Evolutionary conservation across 805 yeast genomes (phyloP).

Genomic region (Teunomyces stri): DNA sequence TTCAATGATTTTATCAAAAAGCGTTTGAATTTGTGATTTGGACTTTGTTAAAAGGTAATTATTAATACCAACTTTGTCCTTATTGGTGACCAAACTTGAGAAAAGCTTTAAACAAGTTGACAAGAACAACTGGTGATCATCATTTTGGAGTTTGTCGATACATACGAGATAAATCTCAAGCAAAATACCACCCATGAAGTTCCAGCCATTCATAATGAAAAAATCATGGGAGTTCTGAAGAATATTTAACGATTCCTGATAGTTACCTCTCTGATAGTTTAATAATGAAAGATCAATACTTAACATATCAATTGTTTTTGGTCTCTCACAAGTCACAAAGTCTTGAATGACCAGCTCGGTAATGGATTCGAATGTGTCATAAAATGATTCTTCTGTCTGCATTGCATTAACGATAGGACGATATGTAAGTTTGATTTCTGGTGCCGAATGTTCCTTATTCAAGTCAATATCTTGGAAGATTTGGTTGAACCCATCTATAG

Average conservation of each 20-base stretch:
- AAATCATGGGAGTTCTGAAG: constrained; percentile 67
- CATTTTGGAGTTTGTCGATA: constrained; percentile 41
- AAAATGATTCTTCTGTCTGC: constrained; percentile 17
- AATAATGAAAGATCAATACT: constrained; percentile 77
- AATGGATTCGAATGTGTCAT: constrained; percentile 40
- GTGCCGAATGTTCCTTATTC: not conserved
- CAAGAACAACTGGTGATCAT: constrained; percentile 27
- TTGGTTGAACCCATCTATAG: constrained; percentile 16
- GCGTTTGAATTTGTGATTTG: constrained; percentile 11
- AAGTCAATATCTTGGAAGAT: constrained; percentile 18
- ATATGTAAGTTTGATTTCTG: constrained; percentile 10
- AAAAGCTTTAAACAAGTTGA: constrained; percentile 41
- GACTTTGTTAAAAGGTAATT: constrained; percentile 22
- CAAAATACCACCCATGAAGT: constrained; percentile 60
- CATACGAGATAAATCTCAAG: constrained; percentile 69
- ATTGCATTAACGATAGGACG: constrained; percentile 14
- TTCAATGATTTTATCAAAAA: constrained; percentile 17
- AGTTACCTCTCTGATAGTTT: constrained; percentile 56
- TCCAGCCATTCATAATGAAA: constrained; percentile 74
- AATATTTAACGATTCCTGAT: constrained; percentile 58
- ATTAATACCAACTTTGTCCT: constrained; percentile 23
- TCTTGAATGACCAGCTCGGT: constrained; percentile 58
- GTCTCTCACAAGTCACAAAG: constrained; percentile 50
- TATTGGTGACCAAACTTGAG: constrained; percentile 24
- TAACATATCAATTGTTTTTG: constrained; percentile 67